These are phyloP conservation scores for Vachellia pachyceras DNA, from an alignment of 306 rosid species.

Conservation along the genomic window DNA sequence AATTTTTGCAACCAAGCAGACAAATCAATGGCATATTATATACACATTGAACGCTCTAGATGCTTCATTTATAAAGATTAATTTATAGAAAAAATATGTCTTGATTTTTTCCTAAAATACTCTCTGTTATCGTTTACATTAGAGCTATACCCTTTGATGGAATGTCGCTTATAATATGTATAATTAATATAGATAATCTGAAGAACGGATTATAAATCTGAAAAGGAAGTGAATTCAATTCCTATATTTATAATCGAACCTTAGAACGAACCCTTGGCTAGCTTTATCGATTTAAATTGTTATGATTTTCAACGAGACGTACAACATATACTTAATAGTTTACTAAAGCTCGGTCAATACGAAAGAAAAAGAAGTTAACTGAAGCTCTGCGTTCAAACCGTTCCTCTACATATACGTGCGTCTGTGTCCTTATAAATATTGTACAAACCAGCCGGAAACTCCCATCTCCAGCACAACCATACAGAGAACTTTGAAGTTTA, in stretches of 20 bases:
- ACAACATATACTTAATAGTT: not conserved
- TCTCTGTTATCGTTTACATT: no score
- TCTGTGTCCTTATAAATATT: conserved; percentile 18
- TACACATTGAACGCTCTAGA: no score
- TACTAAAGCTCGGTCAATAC: not conserved
- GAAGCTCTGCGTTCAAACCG: conserved; percentile 1
- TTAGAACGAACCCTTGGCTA: no score
- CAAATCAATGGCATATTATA: not conserved
- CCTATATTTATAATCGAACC: not conserved
- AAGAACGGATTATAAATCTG: no score
- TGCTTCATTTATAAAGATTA: no score
- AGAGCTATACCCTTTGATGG: no score
- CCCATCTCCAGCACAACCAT: not conserved
- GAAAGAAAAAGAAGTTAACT: no score
- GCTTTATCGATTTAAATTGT: not conserved
- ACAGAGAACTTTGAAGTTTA: not conserved
- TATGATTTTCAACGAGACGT: not conserved
- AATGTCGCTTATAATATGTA: no score
- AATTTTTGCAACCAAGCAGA: not conserved
- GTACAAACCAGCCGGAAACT: not conserved
- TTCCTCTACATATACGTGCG: not conserved
- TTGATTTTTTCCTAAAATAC: no score
- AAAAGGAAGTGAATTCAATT: no score
- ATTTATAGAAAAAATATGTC: no score
- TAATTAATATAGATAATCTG: not conserved